Evolutionary conservation across 192 early-diverging fungal species (phyloP).

Genomic region (Chytriomyces sp.): DNA sequence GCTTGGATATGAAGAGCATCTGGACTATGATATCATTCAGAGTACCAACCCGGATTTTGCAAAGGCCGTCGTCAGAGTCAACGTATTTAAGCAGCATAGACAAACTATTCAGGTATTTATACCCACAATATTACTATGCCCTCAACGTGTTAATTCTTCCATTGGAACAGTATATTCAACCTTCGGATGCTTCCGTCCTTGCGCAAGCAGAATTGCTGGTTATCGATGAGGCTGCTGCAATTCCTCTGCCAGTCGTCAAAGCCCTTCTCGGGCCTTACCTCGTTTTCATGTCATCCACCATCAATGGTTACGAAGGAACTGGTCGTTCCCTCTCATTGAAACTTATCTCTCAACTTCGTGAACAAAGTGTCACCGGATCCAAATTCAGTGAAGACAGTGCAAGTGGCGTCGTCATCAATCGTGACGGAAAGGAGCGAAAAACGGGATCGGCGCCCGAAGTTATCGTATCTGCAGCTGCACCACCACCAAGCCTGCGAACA

Average conservation of each 20-base stretch:
- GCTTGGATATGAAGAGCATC: conserved; percentile 96
- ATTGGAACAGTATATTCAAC: conserved; percentile 86
- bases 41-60: conserved; percentile 94
- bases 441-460: conserved; percentile 36
- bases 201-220: conserved; percentile 97
- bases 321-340: conserved; percentile 96
- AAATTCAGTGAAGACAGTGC: conserved; percentile 29
- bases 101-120: conserved; percentile 84
- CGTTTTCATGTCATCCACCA: conserved; percentile 98
- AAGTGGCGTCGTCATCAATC: conserved; percentile 48
- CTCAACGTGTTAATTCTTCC: background rate
- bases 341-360: conserved; percentile 91
- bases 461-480: conserved; percentile 17
- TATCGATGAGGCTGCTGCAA: conserved; percentile 98
- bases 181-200: conserved; percentile 88
- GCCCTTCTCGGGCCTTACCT: conserved; percentile 92
- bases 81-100: conserved; percentile 93
- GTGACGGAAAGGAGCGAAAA: conserved; percentile 64
- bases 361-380: conserved; percentile 76
- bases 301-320: conserved; percentile 99
- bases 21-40: conserved; percentile 98
- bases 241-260: conserved; percentile 91
- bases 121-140: background rate
- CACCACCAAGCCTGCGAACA: conserved; percentile 55
- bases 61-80: conserved; percentile 94